phyloP scores from a whole-genome alignment of 169 alveolate species.

The Plasmodium blacklocki region DNA sequence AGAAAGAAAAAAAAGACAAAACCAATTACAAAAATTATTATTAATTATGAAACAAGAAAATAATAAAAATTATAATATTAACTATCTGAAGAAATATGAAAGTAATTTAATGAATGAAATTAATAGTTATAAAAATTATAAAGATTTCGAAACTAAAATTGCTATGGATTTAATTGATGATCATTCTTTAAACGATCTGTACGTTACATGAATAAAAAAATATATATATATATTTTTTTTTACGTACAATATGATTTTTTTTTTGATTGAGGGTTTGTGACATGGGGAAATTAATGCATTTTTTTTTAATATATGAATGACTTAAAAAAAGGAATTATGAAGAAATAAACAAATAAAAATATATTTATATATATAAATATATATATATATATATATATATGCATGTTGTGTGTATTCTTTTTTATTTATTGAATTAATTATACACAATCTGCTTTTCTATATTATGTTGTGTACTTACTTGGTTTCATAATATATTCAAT shows the following conservation, averaged over 20 bases:
- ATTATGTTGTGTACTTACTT: too few species aligned
- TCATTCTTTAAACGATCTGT: not conserved
- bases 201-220: not conserved
- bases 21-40: constrained; percentile 33
- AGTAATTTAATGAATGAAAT: constrained; percentile 36
- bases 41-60: constrained; percentile 51
- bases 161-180: constrained; percentile 30
- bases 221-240: not conserved
- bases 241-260: not conserved
- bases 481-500: too few species aligned
- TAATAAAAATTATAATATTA: constrained; percentile 50
- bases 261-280: not conserved
- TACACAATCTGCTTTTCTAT: too few species aligned
- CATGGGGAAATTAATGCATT: too few species aligned
- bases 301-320: too few species aligned
- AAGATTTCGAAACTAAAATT: constrained; percentile 19
- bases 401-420: too few species aligned
- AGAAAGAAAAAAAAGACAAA: constrained; percentile 64
- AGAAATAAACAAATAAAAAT: too few species aligned
- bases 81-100: constrained; percentile 61
- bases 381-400: too few species aligned
- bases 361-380: too few species aligned
- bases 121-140: constrained; percentile 42
- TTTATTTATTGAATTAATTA: too few species aligned
- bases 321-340: too few species aligned